These are phyloP conservation scores for Lipomyces starkeyi DNA, from an alignment of 805 yeast species.

Conservation along the genomic window DNA sequence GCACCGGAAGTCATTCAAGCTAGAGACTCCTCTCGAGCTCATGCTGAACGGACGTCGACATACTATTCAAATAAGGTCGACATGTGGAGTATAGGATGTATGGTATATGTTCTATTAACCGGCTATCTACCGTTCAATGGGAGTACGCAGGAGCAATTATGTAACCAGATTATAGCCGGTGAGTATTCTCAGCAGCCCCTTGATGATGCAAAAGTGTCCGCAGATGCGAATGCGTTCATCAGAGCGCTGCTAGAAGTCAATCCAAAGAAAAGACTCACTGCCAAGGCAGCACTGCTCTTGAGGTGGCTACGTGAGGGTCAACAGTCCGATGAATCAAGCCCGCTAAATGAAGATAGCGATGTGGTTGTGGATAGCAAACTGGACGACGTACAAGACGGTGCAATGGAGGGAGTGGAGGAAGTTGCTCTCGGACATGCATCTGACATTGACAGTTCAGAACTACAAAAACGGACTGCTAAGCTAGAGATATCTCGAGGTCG, in stretches of 20 bases:
- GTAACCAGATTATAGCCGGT: conserved; percentile 75
- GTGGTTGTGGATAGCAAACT: background rate
- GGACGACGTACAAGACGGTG: conserved; percentile 12
- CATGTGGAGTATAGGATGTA: conserved; percentile 97
- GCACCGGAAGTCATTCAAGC: conserved; percentile 87
- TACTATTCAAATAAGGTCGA: conserved; percentile 87
- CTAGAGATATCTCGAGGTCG: conserved; percentile 3
- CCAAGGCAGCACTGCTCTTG: conserved; percentile 75
- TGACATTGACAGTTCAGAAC: conserved; percentile 8
- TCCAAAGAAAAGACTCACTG: conserved; percentile 73
- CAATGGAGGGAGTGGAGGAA: conserved; percentile 7
- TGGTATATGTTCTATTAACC: conserved; percentile 87
- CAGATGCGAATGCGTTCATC: conserved; percentile 74
- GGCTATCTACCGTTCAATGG: conserved; percentile 96
- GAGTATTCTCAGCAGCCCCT: conserved; percentile 71
- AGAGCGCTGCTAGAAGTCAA: conserved; percentile 74
- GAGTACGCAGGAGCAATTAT: conserved; percentile 82
- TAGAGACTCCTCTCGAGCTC: conserved; percentile 41
- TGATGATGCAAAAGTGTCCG: conserved; percentile 66
- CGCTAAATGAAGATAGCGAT: background rate
- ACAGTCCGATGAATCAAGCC: background rate
- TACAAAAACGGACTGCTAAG: conserved; percentile 9
- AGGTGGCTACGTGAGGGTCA: conserved; percentile 68
- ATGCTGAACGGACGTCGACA: conserved; percentile 41
- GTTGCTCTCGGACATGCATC: background rate